phyloP scores from a whole-genome alignment of 192 early-diverging fungal genomes.

The Jimgerdemannia lactiflua region DNA sequence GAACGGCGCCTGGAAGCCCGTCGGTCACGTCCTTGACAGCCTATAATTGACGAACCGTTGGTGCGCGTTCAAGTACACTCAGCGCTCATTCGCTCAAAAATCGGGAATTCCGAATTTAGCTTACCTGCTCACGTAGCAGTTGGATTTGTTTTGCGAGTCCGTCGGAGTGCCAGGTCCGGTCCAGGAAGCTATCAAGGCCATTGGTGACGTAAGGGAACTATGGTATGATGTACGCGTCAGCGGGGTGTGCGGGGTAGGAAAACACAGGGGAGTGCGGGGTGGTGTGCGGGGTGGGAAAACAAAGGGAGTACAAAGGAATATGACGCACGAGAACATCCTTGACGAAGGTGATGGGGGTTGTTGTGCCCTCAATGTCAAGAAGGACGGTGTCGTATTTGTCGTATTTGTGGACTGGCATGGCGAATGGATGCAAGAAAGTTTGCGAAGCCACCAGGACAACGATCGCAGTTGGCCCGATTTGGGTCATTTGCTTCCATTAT shows the following conservation, averaged over 20 bases:
- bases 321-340: constrained; percentile 71
- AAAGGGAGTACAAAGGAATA: neutral
- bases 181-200: constrained; percentile 66
- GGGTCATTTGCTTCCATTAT: too few relatives aligned
- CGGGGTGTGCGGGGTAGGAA: constrained; percentile 1
- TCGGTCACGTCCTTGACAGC: constrained; percentile 42
- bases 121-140: constrained; percentile 49
- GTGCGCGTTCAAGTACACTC: neutral
- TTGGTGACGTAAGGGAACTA: constrained; percentile 83
- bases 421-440: too few relatives aligned
- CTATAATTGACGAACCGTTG: constrained; percentile 18
- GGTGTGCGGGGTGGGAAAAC: neutral
- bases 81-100: neutral
- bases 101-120: neutral
- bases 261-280: neutral
- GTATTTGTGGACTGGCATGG: constrained; percentile 7
- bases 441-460: too few relatives aligned
- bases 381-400: constrained; percentile 51
- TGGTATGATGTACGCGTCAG: neutral
- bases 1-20: constrained; percentile 32
- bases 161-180: constrained; percentile 39
- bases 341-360: constrained; percentile 95
- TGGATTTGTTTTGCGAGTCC: constrained; percentile 43
- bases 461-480: too few relatives aligned
- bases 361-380: constrained; percentile 96